Base-by-base conservation (phyloP, 768 basidiomycete species). In the Chalciporus chontae region DNA sequence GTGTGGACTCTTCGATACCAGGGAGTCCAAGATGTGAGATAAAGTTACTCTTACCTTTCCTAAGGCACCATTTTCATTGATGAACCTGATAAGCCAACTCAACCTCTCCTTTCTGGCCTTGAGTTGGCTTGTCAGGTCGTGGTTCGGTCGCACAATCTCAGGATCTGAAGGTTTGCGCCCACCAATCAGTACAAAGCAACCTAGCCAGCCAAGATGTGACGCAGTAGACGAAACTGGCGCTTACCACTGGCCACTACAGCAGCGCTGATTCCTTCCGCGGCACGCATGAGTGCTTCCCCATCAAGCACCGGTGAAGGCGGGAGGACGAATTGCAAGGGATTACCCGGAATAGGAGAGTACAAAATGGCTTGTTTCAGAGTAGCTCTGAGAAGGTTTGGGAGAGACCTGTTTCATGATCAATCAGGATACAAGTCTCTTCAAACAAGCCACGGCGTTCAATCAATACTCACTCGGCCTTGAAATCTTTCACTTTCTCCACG, bases 51-150 rank as follows among this genome's bases (percentile, higher is more conserved):
- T 55, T 27, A 88, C 92, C 76, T 89, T 91, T 34, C 72, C 73
- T 31, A 94, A 71, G 5, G 85, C 85, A 0, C 79, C 84, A 65
- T 95, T 95, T 45, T 90, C 85, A 40, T 92, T 89, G 60, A 96
- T 88, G 64, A 93, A 95, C 21, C 77, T 77, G 56, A 95, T 89
- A n/a, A 97, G 74, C 77, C 89, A 91, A 47, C 81, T 83, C 24
- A 94, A 71, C 32, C 90, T 74, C 47, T 86, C 83, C 60, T 85
- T 85, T 24, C 90, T 79, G 36, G 81, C 82, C 5, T 76, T 77
- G 55, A 97, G 68, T 62, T 94, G 93, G 2, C 83, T 76, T 14
- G 82, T 82, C 37, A 95, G 72, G 63, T 96, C 94, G 58, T 90
- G 86, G 53, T 87, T 87, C 8, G 80, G 75, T 36, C 79, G 70